Evolutionary conservation across 495 filamentous ascomycete genomes (phyloP), one percentile per base, ranked within the genome.

Genomic region (Penicillium parvum): DNA sequence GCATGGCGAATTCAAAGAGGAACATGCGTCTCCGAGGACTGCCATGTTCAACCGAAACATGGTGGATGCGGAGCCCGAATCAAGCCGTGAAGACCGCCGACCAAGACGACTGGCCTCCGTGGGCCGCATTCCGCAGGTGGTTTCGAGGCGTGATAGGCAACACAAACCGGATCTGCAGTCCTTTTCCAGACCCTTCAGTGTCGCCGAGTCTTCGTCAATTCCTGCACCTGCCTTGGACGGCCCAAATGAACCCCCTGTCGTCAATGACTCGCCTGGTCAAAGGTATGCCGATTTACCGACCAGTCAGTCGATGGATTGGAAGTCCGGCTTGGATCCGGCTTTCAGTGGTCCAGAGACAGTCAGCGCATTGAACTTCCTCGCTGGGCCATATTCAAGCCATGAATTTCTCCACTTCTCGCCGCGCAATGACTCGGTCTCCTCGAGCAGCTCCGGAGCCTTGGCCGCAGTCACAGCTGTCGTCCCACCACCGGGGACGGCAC

Each of bases 111-210:
- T 96, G 19, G 79, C 83, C 26, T 90, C 89, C 53, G 82, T 97
- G 40, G 91, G 90, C 9, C 84, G 91, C 7, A 97, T 97, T 46
- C 91, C 91, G 15, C 82, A 82, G 51, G 88, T 96, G 8, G 78
- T 91, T 25, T 90, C 83, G 28, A 74, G 72, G 29, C 71, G 78
- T 25, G 84, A 83, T 42, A 77, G 83, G 32, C 77, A 82, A 25
- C 81, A 85, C 48, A 77, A 74, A 40, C 81, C 81, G 4, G 81
- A 86, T 3, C 74, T 84, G 10, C 83, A 84, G 59, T 95, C 90
- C 11, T 95, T 94, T 58, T 96, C 90, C 1, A 72, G 90, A 28
- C 90, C 90, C 1, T 89, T 89, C 53, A 76, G 72, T 41, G 61
- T 72, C 21, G 47, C 52, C n/a, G 60, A 69, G 10, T 53, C 57